These are phyloP conservation scores for Xylariales sp. DNA, from an alignment of 2,329 filamentous ascomycete genomes.

Conservation along the genomic window DNA sequence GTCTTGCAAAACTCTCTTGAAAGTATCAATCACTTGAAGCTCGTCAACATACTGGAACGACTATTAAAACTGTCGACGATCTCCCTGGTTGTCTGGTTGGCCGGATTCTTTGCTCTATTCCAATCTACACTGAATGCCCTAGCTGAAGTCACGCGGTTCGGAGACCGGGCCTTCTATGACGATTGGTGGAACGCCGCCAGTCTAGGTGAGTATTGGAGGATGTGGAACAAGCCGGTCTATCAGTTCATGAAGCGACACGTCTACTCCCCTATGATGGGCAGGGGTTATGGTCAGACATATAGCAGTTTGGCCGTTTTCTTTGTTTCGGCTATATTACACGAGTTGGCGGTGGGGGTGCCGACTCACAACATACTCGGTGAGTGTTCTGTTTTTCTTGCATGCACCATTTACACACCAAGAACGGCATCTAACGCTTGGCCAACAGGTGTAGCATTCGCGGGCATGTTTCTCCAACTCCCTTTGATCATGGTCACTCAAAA, in stretches of 20 bases:
- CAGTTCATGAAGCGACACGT: constrained; percentile 95
- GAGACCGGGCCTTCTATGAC: constrained; percentile 89
- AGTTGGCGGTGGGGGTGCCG: constrained; percentile 86
- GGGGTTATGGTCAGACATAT: constrained; percentile 67
- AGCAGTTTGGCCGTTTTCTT: constrained; percentile 83
- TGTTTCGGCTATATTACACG: constrained; percentile 84
- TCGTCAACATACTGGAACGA: constrained; percentile 79
- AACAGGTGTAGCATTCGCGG: constrained; percentile 80
- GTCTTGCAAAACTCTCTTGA: constrained; percentile 85
- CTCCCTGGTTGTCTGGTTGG: constrained; percentile 92
- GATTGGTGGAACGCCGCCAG: constrained; percentile 97
- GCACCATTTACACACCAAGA: background rate
- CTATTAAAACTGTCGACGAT: constrained; percentile 95
- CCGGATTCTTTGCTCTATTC: constrained; percentile 94
- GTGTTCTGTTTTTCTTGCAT: constrained; percentile 16
- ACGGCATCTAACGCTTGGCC: background rate
- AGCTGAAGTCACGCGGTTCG: constrained; percentile 85
- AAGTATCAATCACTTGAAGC: constrained; percentile 75
- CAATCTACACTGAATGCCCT: constrained; percentile 88
- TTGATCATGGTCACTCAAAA: constrained; percentile 77
- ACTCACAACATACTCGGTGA: constrained; percentile 88
- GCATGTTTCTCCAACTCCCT: constrained; percentile 91
- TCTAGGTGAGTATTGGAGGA: constrained; percentile 85
- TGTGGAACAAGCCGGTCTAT: constrained; percentile 97
- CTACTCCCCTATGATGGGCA: constrained; percentile 79